phyloP scores from a whole-genome alignment of 805 yeast genomes.

The Ogataea philodendri region DNA sequence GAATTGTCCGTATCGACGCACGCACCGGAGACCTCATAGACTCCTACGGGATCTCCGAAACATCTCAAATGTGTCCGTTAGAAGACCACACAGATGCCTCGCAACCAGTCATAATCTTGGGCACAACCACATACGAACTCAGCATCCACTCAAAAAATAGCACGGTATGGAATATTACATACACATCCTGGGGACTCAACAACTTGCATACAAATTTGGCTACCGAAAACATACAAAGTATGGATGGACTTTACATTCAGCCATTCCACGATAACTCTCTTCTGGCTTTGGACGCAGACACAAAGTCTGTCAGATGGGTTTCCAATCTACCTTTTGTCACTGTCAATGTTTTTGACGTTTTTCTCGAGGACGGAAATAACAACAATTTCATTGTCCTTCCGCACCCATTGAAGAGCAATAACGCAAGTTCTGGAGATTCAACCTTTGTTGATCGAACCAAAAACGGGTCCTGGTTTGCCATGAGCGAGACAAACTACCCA shows the following conservation, averaged over 20 bases:
- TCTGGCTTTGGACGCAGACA: conserved; percentile 66
- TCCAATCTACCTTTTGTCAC: conserved; percentile 68
- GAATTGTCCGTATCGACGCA: conserved; percentile 71
- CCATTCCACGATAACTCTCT: conserved; percentile 82
- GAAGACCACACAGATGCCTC: conserved; percentile 15
- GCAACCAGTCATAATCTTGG: conserved; percentile 49
- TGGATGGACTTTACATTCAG: conserved; percentile 74
- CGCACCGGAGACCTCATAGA: conserved; percentile 70
- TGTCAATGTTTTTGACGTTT: conserved; percentile 78
- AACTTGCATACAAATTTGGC: conserved; percentile 61
- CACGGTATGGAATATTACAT: conserved; percentile 80
- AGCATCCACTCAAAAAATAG: conserved; percentile 73
- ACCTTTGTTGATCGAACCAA: conserved; percentile 67
- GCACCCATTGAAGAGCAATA: conserved; percentile 53
- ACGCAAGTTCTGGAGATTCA: conserved; percentile 31
- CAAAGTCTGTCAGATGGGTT: conserved; percentile 80
- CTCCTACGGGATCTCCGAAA: conserved; percentile 49
- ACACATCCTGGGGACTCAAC: conserved; percentile 90
- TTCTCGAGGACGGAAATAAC: conserved; percentile 29
- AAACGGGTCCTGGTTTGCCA: conserved; percentile 77
- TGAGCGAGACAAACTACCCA: conserved; percentile 76
- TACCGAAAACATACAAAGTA: conserved; percentile 50
- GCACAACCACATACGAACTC: conserved; percentile 70
- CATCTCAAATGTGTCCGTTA: conserved; percentile 13
- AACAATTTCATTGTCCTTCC: conserved; percentile 54